Percentiles rank a stretch among this genome's conserved stretches.
phyloP scores from a whole-genome alignment of 345 rosid species.

The Clarkia xantiana region DNA sequence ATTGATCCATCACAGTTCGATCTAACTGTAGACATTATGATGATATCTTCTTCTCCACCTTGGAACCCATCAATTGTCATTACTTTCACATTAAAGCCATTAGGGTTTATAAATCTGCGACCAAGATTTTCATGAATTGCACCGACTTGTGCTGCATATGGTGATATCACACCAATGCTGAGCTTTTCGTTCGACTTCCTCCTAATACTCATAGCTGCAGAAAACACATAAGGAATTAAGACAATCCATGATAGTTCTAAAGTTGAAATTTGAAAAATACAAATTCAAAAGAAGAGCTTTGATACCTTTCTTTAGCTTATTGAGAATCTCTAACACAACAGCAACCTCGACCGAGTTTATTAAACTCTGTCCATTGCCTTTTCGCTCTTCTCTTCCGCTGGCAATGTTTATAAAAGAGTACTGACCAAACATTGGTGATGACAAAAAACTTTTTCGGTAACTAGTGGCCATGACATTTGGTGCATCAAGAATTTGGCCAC shows the following conservation, averaged over 20 bases:
- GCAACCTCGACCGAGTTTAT: slow-evolving; percentile 39
- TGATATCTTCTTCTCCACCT: slow-evolving; percentile 21
- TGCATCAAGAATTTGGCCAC: slow-evolving; percentile 29
- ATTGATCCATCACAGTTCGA: slow-evolving; percentile 11
- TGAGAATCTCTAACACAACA: slow-evolving; percentile 18
- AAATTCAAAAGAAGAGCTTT: too few relatives aligned
- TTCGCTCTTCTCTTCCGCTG: slow-evolving; percentile 24
- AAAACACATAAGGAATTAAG: not conserved
- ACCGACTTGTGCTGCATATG: slow-evolving; percentile 16
- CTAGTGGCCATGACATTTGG: slow-evolving; percentile 17
- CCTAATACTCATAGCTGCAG: slow-evolving; percentile 3
- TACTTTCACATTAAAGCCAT: slow-evolving; percentile 17
- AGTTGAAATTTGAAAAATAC: too few relatives aligned
- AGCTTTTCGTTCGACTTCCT: slow-evolving; percentile 11
- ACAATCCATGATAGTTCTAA: too few relatives aligned
- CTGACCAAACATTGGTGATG: slow-evolving; percentile 28
- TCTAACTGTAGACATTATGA: slow-evolving; percentile 19
- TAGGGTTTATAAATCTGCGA: not conserved
- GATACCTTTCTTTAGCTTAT: slow-evolving; percentile 24
- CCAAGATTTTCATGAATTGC: slow-evolving; percentile 14
- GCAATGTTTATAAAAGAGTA: slow-evolving; percentile 31
- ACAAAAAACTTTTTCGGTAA: slow-evolving; percentile 19
- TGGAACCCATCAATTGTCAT: slow-evolving; percentile 16
- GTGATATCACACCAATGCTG: slow-evolving; percentile 15
- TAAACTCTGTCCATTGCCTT: slow-evolving; percentile 12